Evolutionary conservation across 2,329 filamentous ascomycete genomes (phyloP).

Genomic region (Didymella keratinophila): DNA sequence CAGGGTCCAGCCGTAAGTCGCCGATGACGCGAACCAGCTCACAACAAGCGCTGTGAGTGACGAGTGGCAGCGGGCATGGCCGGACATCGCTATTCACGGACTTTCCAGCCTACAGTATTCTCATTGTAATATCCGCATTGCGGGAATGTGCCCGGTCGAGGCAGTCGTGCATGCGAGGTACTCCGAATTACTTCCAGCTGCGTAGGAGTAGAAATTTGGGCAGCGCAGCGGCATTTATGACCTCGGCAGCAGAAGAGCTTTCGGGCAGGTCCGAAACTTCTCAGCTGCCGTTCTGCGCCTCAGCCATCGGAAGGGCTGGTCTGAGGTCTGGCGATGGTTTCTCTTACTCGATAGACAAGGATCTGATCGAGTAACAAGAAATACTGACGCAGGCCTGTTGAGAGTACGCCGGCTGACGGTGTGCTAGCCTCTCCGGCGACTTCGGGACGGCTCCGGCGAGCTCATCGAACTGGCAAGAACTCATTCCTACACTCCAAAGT

Average conservation of each 20-base stretch:
- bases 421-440: constrained; percentile 34
- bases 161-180: neutral
- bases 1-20: constrained; percentile 25
- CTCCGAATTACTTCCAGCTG: neutral
- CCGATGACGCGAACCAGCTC: constrained; percentile 16
- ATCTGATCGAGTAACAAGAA: constrained; percentile 44
- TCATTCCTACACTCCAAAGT: neutral
- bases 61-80: constrained; percentile 10
- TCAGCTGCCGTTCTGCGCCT: constrained; percentile 23
- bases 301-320: constrained; percentile 22
- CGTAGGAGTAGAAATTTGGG: neutral
- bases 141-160: neutral
- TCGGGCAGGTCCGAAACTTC: constrained; percentile 39
- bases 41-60: constrained; percentile 4
- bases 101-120: neutral
- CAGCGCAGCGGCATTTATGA: constrained; percentile 16
- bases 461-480: constrained; percentile 9
- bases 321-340: constrained; percentile 25
- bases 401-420: constrained; percentile 39
- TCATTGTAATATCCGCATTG: neutral
- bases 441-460: constrained; percentile 29
- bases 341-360: constrained; percentile 43
- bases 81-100: neutral
- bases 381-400: constrained; percentile 26
- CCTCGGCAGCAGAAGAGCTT: constrained; percentile 14